Percentiles rank a stretch among this genome's conserved stretches.
These are phyloP conservation scores for Waltiozyma sp. DNA, from an alignment of 1,139 yeast genomes.

Conservation along the genomic window DNA sequence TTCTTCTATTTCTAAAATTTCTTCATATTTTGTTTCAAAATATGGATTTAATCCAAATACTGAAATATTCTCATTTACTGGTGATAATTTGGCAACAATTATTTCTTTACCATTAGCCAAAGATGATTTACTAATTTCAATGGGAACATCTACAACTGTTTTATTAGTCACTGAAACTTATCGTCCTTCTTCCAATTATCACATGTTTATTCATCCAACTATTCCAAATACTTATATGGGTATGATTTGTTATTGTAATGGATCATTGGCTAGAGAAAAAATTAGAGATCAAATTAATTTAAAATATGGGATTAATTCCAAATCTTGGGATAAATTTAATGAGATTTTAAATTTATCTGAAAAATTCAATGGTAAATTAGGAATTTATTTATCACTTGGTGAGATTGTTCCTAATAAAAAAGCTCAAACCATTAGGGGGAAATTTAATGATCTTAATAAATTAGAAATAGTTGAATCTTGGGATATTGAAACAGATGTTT, in stretches of 20 bases:
- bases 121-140: slow-evolving; percentile 68
- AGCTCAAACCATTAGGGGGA: slow-evolving; percentile 44
- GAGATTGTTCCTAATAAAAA: slow-evolving; percentile 81
- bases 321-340: slow-evolving; percentile 57
- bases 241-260: slow-evolving; percentile 90
- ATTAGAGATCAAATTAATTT: slow-evolving; percentile 55
- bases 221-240: slow-evolving; percentile 76
- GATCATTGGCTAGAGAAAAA: slow-evolving; percentile 75
- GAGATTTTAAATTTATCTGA: slow-evolving; percentile 25
- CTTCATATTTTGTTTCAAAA: slow-evolving; percentile 47
- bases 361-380: slow-evolving; percentile 37
- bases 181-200: slow-evolving; percentile 73
- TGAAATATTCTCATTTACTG: slow-evolving; percentile 62
- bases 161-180: slow-evolving; percentile 69
- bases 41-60: slow-evolving; percentile 53
- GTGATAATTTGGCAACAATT: slow-evolving; percentile 86
- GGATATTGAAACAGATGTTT: slow-evolving; percentile 52
- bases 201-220: slow-evolving; percentile 79
- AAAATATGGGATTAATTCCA: slow-evolving; percentile 19
- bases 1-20: slow-evolving; percentile 32
- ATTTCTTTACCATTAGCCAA: slow-evolving; percentile 68
- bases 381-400: slow-evolving; percentile 77
- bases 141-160: slow-evolving; percentile 88
- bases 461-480: slow-evolving; percentile 20
- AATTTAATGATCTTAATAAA: slow-evolving; percentile 22